phyloP scores from a whole-genome alignment of 371 early-diverging fungal species.

The Mucor indicus region DNA sequence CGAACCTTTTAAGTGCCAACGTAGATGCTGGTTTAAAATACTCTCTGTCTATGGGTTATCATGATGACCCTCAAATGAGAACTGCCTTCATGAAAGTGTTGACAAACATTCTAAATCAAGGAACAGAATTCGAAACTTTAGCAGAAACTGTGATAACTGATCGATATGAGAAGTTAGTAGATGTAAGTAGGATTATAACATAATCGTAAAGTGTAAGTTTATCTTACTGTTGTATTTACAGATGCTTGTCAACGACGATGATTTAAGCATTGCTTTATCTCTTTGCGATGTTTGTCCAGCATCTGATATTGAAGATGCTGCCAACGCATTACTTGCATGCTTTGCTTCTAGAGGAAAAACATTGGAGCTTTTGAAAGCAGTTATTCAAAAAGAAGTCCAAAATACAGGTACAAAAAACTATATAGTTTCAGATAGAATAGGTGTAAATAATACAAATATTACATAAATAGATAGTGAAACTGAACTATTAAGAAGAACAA shows the following conservation, averaged over 20 bases:
- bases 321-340: constrained; percentile 71
- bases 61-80: constrained; percentile 85
- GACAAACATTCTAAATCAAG: constrained; percentile 86
- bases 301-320: constrained; percentile 84
- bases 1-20: constrained; percentile 87
- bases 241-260: constrained; percentile 61
- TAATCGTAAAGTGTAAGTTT: no score
- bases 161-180: constrained; percentile 74
- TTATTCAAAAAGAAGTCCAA: constrained; percentile 82
- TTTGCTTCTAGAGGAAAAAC: constrained; percentile 77
- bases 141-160: constrained; percentile 74
- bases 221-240: constrained; percentile 16
- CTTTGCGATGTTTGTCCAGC: constrained; percentile 87
- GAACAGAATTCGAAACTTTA: constrained; percentile 82
- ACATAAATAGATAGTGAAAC: constrained; percentile 62
- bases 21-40: constrained; percentile 88
- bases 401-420: constrained; percentile 56
- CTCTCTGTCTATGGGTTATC: constrained; percentile 89
- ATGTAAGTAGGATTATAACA: constrained; percentile 58
- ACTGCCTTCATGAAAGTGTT: constrained; percentile 91
- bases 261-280: constrained; percentile 74
- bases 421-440: no score
- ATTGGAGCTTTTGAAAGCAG: constrained; percentile 71
- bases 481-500: constrained; percentile 88
- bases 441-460: no score